phyloP scores from a whole-genome alignment of 306 rosid genomes.

The Dryas octopetala region DNA sequence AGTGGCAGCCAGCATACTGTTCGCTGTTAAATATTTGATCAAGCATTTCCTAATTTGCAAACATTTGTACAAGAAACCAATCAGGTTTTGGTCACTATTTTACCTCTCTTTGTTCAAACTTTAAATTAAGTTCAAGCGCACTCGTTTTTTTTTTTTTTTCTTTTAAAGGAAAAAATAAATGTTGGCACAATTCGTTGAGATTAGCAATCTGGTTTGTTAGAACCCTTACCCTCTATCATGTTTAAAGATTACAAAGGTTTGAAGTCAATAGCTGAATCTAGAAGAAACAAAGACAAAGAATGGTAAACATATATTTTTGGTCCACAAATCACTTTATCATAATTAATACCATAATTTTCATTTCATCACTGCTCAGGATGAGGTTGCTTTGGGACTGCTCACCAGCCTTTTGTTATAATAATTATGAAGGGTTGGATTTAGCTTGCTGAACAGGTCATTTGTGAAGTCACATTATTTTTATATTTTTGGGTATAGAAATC shows the following conservation, averaged over 20 bases:
- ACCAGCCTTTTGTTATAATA: background rate
- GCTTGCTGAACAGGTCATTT: background rate
- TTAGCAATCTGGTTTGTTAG: background rate
- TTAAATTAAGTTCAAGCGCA: background rate
- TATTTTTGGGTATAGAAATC: no score
- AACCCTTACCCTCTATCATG: background rate
- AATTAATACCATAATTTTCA: background rate
- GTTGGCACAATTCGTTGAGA: background rate
- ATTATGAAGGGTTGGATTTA: background rate
- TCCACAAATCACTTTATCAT: background rate
- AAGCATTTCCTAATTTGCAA: background rate
- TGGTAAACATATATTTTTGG: background rate
- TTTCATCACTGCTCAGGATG: background rate
- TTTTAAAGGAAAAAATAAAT: background rate
- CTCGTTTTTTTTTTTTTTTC: no score
- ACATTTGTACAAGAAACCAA: background rate
- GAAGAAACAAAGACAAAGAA: background rate
- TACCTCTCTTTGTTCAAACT: background rate
- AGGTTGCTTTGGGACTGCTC: slow-evolving; percentile 6
- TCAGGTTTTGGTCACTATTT: background rate
- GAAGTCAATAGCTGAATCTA: slow-evolving; percentile 8
- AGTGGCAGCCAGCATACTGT: slow-evolving; percentile 1
- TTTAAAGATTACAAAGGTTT: background rate
- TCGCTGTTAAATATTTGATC: background rate
- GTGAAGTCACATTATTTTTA: background rate